phyloP scores from a whole-genome alignment of 192 early-diverging fungal species.

The Linnemannia elongata region DNA sequence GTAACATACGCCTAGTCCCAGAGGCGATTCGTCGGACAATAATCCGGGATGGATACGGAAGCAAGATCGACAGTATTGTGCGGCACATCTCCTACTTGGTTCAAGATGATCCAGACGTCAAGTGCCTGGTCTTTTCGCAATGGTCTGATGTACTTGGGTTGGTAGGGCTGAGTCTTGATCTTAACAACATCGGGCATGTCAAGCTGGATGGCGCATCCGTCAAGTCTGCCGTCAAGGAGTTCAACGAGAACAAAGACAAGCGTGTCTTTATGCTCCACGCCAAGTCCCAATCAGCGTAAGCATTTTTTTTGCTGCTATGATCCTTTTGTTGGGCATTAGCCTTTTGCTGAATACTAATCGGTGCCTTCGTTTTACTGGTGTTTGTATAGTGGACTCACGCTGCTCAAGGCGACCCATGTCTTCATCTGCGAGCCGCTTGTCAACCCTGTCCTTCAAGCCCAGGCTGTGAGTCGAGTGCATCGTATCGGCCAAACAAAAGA shows the following conservation, averaged over 20 bases:
- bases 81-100: slow-evolving; percentile 57
- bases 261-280: slow-evolving; percentile 59
- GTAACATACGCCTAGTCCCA: slow-evolving; percentile 19
- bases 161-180: slow-evolving; percentile 34
- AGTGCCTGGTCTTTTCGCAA: slow-evolving; percentile 62
- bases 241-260: slow-evolving; percentile 40
- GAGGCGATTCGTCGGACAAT: slow-evolving; percentile 23
- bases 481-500: slow-evolving; percentile 60
- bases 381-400: slow-evolving; percentile 54
- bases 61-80: slow-evolving; percentile 61
- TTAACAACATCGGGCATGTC: slow-evolving; percentile 57
- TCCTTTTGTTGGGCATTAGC: neutral
- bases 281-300: slow-evolving; percentile 60
- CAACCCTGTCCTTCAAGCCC: slow-evolving; percentile 56
- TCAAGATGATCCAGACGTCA: slow-evolving; percentile 34
- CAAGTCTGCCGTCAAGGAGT: slow-evolving; percentile 42
- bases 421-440: slow-evolving; percentile 62
- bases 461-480: slow-evolving; percentile 62
- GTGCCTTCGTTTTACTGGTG: neutral
- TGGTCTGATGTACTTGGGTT: slow-evolving; percentile 55
- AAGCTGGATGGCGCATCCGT: slow-evolving; percentile 36
- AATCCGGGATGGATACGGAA: slow-evolving; percentile 34
- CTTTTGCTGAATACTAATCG: neutral
- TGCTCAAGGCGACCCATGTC: slow-evolving; percentile 52
- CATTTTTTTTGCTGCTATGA: neutral